These are phyloP conservation scores for Globisporangium recalcitrans DNA, from an alignment of 352 stramenopile genomes.

Conservation along the genomic window DNA sequence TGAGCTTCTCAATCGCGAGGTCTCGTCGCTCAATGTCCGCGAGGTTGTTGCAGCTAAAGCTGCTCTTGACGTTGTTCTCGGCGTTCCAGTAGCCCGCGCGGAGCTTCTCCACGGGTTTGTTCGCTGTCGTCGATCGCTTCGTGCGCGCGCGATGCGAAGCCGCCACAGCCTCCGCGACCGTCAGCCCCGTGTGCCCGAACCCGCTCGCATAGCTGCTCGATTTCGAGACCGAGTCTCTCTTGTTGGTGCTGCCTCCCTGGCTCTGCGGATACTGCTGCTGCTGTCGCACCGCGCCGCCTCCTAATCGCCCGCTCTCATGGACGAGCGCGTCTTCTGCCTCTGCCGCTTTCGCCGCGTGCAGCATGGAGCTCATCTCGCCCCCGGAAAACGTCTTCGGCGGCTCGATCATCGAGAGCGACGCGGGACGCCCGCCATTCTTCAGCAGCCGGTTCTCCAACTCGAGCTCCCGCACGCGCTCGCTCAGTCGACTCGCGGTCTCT, in stretches of 20 bases:
- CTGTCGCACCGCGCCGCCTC: not conserved
- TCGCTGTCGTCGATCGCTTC: conserved; percentile 27
- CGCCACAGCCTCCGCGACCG: conserved; percentile 55
- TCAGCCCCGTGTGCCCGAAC: conserved; percentile 48
- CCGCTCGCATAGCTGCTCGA: conserved; percentile 54
- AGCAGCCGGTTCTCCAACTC: conserved; percentile 59
- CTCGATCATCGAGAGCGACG: conserved; percentile 15
- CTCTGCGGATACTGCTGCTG: conserved; percentile 8
- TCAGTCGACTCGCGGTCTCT: conserved; percentile 46
- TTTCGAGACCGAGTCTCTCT: conserved; percentile 35
- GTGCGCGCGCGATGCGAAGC: conserved; percentile 59
- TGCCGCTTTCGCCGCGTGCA: conserved; percentile 9
- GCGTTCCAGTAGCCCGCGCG: conserved; percentile 71
- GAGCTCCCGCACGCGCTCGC: conserved; percentile 55
- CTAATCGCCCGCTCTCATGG: not conserved
- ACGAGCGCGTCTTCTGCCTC: conserved; percentile 15
- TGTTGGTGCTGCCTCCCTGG: conserved; percentile 1
- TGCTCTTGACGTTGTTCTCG: conserved; percentile 67
- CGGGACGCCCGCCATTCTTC: conserved; percentile 22
- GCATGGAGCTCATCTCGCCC: conserved; percentile 26
- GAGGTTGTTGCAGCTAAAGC: conserved; percentile 80
- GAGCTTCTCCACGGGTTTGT: conserved; percentile 35
- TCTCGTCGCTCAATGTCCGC: conserved; percentile 54
- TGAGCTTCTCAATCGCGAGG: conserved; percentile 31
- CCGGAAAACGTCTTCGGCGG: conserved; percentile 34